Evolutionary conservation across 1,139 yeast species (phyloP).

Genomic region (Suhomyces maxii): DNA sequence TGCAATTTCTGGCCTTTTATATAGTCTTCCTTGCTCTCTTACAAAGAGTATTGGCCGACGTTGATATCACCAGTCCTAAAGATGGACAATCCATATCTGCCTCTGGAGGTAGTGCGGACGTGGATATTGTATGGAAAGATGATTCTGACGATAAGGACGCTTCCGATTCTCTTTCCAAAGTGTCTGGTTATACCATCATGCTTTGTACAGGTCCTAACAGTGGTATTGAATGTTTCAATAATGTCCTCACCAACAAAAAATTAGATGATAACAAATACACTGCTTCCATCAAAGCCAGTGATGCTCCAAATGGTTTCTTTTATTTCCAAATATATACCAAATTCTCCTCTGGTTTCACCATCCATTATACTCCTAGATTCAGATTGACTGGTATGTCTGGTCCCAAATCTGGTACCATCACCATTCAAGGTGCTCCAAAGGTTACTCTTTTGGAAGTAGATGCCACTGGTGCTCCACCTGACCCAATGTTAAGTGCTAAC

Average conservation of each 20-base stretch:
- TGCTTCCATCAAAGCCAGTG: slow-evolving; percentile 41
- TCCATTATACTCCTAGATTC: slow-evolving; percentile 72
- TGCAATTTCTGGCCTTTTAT: slow-evolving; percentile 3
- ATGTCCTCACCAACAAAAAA: slow-evolving; percentile 23
- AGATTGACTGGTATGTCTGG: slow-evolving; percentile 72
- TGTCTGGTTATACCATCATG: slow-evolving; percentile 49
- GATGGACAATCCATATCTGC: slow-evolving; percentile 52
- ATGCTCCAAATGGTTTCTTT: slow-evolving; percentile 63
- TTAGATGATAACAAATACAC: slow-evolving; percentile 33
- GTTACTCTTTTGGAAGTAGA: slow-evolving; percentile 11
- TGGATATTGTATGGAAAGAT: slow-evolving; percentile 57
- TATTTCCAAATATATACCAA: slow-evolving; percentile 63
- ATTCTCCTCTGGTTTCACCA: slow-evolving; percentile 51
- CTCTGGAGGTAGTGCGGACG: slow-evolving; percentile 44
- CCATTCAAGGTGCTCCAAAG: slow-evolving; percentile 11
- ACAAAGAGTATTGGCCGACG: slow-evolving; percentile 48
- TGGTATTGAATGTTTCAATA: slow-evolving; percentile 43
- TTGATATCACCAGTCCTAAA: slow-evolving; percentile 53
- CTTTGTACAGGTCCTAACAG: slow-evolving; percentile 69
- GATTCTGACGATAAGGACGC: slow-evolving; percentile 56
- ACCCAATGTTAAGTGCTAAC: slow-evolving; percentile 32
- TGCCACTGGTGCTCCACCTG: slow-evolving; percentile 46
- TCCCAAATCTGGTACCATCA: slow-evolving; percentile 29
- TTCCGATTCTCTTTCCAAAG: slow-evolving; percentile 36
- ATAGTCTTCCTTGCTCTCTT: slow-evolving; percentile 8